Base-by-base conservation (phyloP, 2,329 filamentous ascomycete species). In the Colletotrichum falcatum region DNA sequence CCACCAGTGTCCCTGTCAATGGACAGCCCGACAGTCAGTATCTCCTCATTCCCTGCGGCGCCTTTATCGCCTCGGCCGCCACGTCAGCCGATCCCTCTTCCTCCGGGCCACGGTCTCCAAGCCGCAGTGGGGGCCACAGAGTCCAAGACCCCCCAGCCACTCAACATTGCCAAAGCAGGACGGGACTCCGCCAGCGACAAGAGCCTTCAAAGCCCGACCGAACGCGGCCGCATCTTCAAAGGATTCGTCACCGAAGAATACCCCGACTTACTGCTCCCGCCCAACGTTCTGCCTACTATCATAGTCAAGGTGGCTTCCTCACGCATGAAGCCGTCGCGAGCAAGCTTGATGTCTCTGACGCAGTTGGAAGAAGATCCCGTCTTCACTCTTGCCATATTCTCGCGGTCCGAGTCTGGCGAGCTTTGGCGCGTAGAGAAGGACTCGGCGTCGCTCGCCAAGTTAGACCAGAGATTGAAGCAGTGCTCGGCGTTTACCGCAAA, bases 381-480 rank as follows among this genome's bases (percentile, higher is more conserved):
- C 0, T 98, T 98, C 77, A 97, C 94, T 0, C 84, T 99, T 63
- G 95, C 94, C 23, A 84, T 99, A 44, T 92, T 94, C 75, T 92
- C 92, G 12, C 90, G 95, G 65, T 91, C 90, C 0, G 90, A 94
- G 72, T 84, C 88, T 3, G 88, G 87, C 65, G 95, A 98, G 79
- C 85, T 99, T 14, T 98, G 96, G 95, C 90, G 95, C 37, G 90
- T 97, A 8, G 96, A 99, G 81, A 99, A 99, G 81, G 94, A 97
- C 72, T 92, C 93, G 4, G 84, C 88, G 18, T 94, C 95, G 35
- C 84, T 99, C 35, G 88, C 90, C n/a, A 90, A 91, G 73, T 85
- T 99, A 44, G 95, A 98, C 78, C 88, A 93, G 66, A 90, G 93
- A 68, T 82, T 99, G 72, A 95, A 93, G 79, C 89, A 92, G 65